Conservation (phyloP, 768 basidiomycete genomes). For the Tulasnella sp. region DNA sequence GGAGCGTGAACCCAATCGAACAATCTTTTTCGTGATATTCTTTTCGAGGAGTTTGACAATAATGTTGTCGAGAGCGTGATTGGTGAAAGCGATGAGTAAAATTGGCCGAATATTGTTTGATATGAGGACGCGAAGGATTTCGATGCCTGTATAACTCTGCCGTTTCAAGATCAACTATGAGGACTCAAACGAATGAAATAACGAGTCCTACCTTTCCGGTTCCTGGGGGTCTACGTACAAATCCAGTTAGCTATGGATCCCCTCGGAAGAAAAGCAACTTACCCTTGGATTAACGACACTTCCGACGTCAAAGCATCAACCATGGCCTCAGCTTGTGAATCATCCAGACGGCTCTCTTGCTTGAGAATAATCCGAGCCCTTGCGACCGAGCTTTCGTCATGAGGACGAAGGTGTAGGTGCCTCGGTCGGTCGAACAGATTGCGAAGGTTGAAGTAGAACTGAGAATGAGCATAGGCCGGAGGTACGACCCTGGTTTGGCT, state of each 20-base stretch:
- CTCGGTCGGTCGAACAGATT: conserved; percentile 44
- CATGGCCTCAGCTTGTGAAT: conserved; percentile 63
- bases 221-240: conserved; percentile 64
- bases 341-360: conserved; percentile 47
- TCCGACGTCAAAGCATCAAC: conserved; percentile 54
- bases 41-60: conserved; percentile 56
- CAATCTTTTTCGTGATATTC: conserved; percentile 51
- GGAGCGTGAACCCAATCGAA: conserved; percentile 55
- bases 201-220: conserved; percentile 54
- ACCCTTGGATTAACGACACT: conserved; percentile 68
- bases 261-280: neutral
- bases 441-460: conserved; percentile 49
- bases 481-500: conserved; percentile 35
- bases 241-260: neutral
- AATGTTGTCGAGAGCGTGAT: conserved; percentile 73
- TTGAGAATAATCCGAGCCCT: conserved; percentile 42
- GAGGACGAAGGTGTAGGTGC: conserved; percentile 33
- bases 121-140: conserved; percentile 58
- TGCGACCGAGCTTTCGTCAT: conserved; percentile 39
- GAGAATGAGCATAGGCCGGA: conserved; percentile 51
- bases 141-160: conserved; percentile 60
- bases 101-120: conserved; percentile 47
- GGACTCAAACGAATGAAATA: neutral
- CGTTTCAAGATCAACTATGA: neutral
- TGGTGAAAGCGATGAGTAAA: conserved; percentile 58